Conservation (phyloP, 345 rosid genomes). For the Eutrema yunnanense region DNA sequence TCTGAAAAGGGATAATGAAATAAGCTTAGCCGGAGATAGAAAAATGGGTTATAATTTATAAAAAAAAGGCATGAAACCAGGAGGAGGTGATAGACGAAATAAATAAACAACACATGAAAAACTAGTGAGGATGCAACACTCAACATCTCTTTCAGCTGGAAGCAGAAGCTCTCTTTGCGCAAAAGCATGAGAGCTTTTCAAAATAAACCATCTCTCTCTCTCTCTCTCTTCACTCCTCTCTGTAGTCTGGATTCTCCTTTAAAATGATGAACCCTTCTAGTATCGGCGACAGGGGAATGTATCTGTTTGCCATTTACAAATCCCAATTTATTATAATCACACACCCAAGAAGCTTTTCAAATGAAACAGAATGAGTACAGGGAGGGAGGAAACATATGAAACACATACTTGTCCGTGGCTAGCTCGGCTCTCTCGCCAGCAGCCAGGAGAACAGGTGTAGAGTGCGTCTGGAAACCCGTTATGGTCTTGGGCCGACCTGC, state of each 20-base stretch:
- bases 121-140: neutral
- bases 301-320: constrained; percentile 39
- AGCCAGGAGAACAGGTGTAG: constrained; percentile 90
- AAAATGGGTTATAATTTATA: too few species aligned
- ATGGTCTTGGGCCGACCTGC: constrained; percentile 96
- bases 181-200: neutral
- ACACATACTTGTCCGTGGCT: constrained; percentile 86
- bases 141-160: neutral
- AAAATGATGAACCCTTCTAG: constrained; percentile 90
- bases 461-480: constrained; percentile 94
- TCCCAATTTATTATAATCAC: neutral
- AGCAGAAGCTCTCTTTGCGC: neutral
- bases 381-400: neutral
- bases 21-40: neutral
- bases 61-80: neutral
- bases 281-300: constrained; percentile 81
- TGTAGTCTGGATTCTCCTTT: constrained; percentile 74
- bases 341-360: neutral
- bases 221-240: constrained; percentile 42
- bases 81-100: neutral
- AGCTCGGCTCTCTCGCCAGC: constrained; percentile 94
- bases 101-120: neutral
- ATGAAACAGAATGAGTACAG: neutral
- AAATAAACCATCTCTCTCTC: neutral
- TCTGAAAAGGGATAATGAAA: neutral